Evolutionary conservation across 352 stramenopile genomes (phyloP).

Genomic region (Pythium folliculosum): DNA sequence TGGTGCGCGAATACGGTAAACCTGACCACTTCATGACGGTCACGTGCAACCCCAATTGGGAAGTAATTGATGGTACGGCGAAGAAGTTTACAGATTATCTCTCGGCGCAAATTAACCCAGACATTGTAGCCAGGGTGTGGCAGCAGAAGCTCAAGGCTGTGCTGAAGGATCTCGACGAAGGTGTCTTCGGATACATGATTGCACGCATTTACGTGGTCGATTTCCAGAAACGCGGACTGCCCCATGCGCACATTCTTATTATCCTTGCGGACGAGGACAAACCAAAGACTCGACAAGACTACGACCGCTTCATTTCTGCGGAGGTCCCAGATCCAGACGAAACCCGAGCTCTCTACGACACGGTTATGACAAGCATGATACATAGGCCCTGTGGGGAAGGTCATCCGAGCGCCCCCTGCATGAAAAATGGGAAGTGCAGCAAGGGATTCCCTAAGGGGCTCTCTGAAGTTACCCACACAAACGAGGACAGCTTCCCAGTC

Average conservation of each 20-base stretch:
- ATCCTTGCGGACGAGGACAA: conserved; percentile 34
- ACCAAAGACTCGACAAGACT: conserved; percentile 1
- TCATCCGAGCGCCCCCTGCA: conserved; percentile 5
- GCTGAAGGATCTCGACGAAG: conserved; percentile 16
- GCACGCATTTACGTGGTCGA: conserved; percentile 35
- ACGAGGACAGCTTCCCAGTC: conserved; percentile 2
- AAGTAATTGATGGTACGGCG: conserved; percentile 30
- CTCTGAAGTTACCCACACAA: neutral
- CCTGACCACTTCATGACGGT: conserved; percentile 56
- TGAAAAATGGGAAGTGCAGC: conserved; percentile 5
- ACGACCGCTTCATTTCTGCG: conserved; percentile 13
- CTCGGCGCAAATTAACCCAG: conserved; percentile 23
- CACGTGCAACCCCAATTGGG: conserved; percentile 47
- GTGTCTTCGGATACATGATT: conserved; percentile 30
- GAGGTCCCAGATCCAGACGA: conserved; percentile 13
- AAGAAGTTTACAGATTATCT: conserved; percentile 6
- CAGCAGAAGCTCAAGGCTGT: conserved; percentile 27
- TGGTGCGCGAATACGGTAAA: conserved; percentile 38
- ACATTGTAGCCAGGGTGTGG: conserved; percentile 24
- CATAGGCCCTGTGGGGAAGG: conserved; percentile 8
- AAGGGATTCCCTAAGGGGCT: conserved; percentile 13
- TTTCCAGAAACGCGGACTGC: conserved; percentile 48
- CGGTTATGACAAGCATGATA: conserved; percentile 6
- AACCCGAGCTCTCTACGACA: neutral
- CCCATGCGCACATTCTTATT: conserved; percentile 38